Conservation (phyloP, 495 filamentous ascomycete genomes). For the Trichoderma asperelloides region DNA sequence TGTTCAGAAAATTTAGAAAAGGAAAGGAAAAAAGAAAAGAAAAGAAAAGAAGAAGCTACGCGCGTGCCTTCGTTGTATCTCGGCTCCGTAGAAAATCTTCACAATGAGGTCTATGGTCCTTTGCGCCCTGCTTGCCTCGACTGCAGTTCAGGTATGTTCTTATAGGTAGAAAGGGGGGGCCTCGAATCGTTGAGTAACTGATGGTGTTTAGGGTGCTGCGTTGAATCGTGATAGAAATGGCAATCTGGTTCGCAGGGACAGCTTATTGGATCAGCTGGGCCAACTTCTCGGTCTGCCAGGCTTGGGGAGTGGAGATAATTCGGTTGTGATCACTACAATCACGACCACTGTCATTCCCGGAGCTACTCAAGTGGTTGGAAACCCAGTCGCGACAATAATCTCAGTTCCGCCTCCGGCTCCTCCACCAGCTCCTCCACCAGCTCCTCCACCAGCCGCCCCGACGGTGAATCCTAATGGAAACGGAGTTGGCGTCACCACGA, state of each 20-base stretch:
- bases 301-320: neutral
- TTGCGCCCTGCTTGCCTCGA: neutral
- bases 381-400: neutral
- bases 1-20: neutral
- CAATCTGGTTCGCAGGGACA: neutral
- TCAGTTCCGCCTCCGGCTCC: neutral
- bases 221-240: constrained; percentile 1
- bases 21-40: too few relatives aligned
- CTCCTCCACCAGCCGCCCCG: neutral
- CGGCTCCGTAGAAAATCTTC: neutral
- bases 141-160: neutral
- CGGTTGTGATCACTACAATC: neutral
- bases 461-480: neutral
- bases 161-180: neutral
- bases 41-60: too few relatives aligned
- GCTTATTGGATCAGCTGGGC: neutral
- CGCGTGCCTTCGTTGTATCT: neutral
- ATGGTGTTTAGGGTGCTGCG: neutral
- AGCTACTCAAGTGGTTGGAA: neutral
- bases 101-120: neutral
- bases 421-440: neutral
- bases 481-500: constrained; percentile 6
- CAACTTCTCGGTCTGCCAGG: neutral
- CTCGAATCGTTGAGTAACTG: neutral
- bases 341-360: neutral